Evolutionary conservation across 192 early-diverging fungal genomes (phyloP).

Genomic region (Coemansia brasiliensis): DNA sequence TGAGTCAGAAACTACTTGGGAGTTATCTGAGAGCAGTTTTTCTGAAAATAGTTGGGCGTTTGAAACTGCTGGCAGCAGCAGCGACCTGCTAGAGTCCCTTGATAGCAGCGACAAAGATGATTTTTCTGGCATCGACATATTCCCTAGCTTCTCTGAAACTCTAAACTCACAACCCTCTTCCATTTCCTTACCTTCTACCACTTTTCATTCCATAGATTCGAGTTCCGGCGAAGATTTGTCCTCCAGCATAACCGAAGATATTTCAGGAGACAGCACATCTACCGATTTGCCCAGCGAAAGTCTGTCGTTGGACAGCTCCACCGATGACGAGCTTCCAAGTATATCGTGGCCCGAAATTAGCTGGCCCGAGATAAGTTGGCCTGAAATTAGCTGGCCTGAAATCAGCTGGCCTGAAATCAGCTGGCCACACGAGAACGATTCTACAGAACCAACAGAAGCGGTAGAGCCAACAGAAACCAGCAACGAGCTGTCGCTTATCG

Average conservation of each 20-base stretch:
- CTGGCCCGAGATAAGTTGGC: conserved; percentile 14
- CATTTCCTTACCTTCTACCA: background rate
- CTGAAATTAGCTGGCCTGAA: conserved; percentile 5
- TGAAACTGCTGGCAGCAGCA: too few species aligned
- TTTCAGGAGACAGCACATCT: background rate
- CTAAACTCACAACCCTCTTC: conserved; percentile 5
- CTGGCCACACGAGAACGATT: background rate
- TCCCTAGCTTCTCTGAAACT: too few species aligned
- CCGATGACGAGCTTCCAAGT: conserved; percentile 1
- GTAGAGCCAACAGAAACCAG: background rate
- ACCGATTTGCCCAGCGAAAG: background rate
- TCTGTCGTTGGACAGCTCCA: background rate
- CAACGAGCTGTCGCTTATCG: background rate
- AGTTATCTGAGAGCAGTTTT: too few species aligned
- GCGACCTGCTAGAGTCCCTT: too few species aligned
- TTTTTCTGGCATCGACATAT: too few species aligned
- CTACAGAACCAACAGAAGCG: background rate
- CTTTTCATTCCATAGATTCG: conserved; percentile 1
- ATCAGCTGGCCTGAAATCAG: conserved; percentile 16
- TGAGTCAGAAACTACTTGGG: too few species aligned
- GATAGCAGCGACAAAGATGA: too few species aligned
- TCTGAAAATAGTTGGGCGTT: too few species aligned
- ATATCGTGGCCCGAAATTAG: conserved; percentile 17
- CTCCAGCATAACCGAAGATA: conserved; percentile 1
- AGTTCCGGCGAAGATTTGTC: conserved; percentile 8